Percentiles rank a stretch among this genome's conserved stretches.
Evolutionary conservation across 139 green algal genomes (phyloP).

Genomic region (Nannochloris sp.): DNA sequence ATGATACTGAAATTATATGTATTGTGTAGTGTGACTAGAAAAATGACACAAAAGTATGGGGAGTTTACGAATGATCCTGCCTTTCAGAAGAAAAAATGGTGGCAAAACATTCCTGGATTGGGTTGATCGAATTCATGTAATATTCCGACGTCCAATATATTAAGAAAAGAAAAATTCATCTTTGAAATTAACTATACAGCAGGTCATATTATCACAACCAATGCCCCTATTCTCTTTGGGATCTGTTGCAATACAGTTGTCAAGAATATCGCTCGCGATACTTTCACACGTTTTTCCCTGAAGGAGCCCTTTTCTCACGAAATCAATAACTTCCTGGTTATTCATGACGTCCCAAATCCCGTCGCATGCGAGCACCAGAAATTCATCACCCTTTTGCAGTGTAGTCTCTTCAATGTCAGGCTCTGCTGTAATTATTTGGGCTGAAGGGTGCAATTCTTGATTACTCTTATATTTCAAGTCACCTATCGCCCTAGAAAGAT

Average conservation of each 20-base stretch:
- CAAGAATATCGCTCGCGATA: conserved; percentile 62
- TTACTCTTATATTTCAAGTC: conserved; percentile 93
- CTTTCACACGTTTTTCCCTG: conserved; percentile 30
- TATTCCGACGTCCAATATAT: not conserved
- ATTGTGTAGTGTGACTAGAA: conserved; percentile 14
- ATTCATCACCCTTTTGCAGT: conserved; percentile 60
- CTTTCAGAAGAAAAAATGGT: conserved; percentile 20
- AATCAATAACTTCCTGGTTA: conserved; percentile 74
- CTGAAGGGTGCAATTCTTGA: conserved; percentile 17
- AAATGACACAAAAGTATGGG: conserved; percentile 30
- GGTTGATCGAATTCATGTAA: not conserved
- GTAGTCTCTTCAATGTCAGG: conserved; percentile 46
- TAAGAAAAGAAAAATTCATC: not conserved
- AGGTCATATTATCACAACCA: conserved; percentile 92
- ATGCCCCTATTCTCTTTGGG: conserved; percentile 71
- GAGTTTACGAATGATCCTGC: conserved; percentile 10
- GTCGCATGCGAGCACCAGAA: conserved; percentile 89
- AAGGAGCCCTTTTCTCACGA: conserved; percentile 57
- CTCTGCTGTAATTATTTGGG: conserved; percentile 76
- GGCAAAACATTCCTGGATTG: conserved; percentile 12
- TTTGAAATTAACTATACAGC: conserved; percentile 40
- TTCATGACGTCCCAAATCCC: conserved; percentile 90
- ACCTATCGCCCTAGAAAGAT: conserved; percentile 88
- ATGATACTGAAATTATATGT: not conserved
- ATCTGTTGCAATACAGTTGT: conserved; percentile 78